phyloP scores from a whole-genome alignment of 441 rosid genomes.

The Corymbia calophylla region DNA sequence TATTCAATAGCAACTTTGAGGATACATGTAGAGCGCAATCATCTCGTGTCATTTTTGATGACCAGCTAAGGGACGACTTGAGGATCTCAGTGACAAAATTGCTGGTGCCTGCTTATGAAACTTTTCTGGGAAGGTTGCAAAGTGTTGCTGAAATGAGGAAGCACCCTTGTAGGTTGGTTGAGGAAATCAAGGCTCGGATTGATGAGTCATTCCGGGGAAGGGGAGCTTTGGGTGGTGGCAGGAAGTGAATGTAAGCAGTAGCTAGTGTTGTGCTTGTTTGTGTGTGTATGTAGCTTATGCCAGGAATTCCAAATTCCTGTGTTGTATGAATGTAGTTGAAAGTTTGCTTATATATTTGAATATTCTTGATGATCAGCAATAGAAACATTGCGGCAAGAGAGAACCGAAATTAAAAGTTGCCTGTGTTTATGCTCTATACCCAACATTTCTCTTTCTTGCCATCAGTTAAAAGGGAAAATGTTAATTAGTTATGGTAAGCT shows the following conservation, averaged over 20 bases:
- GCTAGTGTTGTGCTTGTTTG: background rate
- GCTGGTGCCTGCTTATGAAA: constrained; percentile 56
- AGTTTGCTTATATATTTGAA: background rate
- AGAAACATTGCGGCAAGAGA: background rate
- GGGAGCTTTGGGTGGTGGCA: constrained; percentile 30
- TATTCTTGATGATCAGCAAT: background rate
- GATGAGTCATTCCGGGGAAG: constrained; percentile 54
- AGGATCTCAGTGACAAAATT: constrained; percentile 35
- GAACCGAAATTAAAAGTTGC: background rate
- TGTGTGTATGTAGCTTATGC: background rate
- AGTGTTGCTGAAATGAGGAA: constrained; percentile 51
- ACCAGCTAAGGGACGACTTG: constrained; percentile 60
- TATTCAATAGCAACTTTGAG: constrained; percentile 48
- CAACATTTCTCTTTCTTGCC: background rate
- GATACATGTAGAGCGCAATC: constrained; percentile 50
- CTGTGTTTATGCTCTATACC: background rate
- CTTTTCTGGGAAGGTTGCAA: constrained; percentile 48
- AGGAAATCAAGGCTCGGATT: constrained; percentile 53
- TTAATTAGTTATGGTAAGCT: background rate
- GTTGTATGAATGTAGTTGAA: background rate
- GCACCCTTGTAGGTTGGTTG: constrained; percentile 37
- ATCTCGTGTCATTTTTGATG: constrained; percentile 63
- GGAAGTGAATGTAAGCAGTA: constrained; percentile 38
- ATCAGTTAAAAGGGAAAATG: background rate
- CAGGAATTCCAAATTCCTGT: background rate